Conservation (phyloP, 345 rosid genomes). For the Cardamine resedifolia region DNA sequence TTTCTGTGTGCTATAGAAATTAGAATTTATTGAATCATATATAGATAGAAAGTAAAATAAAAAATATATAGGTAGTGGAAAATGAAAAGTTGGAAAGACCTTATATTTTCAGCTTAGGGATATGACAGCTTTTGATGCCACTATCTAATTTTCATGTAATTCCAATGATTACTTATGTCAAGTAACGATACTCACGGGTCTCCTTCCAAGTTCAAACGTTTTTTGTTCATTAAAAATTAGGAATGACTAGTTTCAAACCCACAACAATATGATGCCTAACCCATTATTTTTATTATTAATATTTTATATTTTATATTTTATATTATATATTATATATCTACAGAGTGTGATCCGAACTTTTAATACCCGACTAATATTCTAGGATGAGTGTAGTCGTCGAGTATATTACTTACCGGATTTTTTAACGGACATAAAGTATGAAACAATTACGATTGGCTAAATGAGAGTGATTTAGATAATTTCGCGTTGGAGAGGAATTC, state of each 20-base stretch:
- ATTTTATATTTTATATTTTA: too few relatives aligned
- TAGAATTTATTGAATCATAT: too few relatives aligned
- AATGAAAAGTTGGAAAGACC: not conserved
- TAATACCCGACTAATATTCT: too few relatives aligned
- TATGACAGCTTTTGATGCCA: not conserved
- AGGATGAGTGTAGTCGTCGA: too few relatives aligned
- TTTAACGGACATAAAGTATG: too few relatives aligned
- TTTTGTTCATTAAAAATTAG: not conserved
- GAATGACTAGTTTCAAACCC: not conserved
- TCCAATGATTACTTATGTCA: not conserved
- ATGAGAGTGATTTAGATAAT: too few relatives aligned
- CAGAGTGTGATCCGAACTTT: too few relatives aligned
- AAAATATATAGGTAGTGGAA: not conserved
- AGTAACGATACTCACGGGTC: not conserved
- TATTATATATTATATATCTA: too few relatives aligned
- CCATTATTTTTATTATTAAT: too few relatives aligned
- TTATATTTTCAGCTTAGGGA: not conserved
- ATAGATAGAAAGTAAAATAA: not conserved
- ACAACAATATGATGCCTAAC: not conserved
- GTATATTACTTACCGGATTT: too few relatives aligned
- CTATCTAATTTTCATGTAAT: not conserved
- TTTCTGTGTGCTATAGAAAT: not conserved
- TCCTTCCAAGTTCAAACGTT: not conserved
- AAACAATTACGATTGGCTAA: too few relatives aligned
- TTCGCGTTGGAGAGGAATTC: too few relatives aligned